A percentile compares a stretch with the other conserved stretches of the same genome.
These are phyloP conservation scores for Fusarium avenaceum DNA, from an alignment of 2,329 filamentous ascomycete genomes.

Conservation along the genomic window DNA sequence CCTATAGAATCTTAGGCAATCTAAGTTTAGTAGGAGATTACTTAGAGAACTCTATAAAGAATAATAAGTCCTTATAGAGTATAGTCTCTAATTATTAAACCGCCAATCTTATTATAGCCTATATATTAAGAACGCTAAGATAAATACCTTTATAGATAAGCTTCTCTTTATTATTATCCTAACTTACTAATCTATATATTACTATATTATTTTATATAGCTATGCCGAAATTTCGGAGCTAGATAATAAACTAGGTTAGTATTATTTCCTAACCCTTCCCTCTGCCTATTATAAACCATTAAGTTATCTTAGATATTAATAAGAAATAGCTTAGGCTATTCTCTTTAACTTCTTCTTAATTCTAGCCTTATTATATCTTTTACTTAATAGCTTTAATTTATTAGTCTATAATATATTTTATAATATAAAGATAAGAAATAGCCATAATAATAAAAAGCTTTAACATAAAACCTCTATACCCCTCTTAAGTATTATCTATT, in stretches of 20 bases:
- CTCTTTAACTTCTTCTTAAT: neutral
- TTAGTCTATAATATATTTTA: slow-evolving; percentile 1
- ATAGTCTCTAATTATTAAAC: neutral
- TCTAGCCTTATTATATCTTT: neutral
- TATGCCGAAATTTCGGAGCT: slow-evolving; percentile 2
- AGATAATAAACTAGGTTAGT: slow-evolving; percentile 6
- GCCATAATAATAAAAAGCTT: slow-evolving; percentile 16
- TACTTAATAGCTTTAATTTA: neutral
- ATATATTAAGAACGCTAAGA: neutral
- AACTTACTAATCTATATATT: neutral
- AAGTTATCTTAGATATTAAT: slow-evolving; percentile 7
- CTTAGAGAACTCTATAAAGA: slow-evolving; percentile 1
- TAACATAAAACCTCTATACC: neutral
- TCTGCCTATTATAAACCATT: neutral
- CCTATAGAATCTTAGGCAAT: slow-evolving; percentile 1
- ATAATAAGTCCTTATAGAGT: slow-evolving; percentile 10
- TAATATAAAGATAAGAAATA: slow-evolving; percentile 1
- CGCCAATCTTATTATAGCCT: neutral
- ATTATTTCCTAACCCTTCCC: slow-evolving; percentile 3
- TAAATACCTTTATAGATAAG: neutral
- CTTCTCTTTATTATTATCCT: neutral
- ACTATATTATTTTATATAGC: neutral
- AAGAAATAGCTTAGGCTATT: slow-evolving; percentile 5
- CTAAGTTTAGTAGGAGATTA: neutral
- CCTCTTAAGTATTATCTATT: slow-evolving; percentile 4